phyloP scores from a whole-genome alignment of 371 early-diverging fungal genomes.

The Mortierella sp. region DNA sequence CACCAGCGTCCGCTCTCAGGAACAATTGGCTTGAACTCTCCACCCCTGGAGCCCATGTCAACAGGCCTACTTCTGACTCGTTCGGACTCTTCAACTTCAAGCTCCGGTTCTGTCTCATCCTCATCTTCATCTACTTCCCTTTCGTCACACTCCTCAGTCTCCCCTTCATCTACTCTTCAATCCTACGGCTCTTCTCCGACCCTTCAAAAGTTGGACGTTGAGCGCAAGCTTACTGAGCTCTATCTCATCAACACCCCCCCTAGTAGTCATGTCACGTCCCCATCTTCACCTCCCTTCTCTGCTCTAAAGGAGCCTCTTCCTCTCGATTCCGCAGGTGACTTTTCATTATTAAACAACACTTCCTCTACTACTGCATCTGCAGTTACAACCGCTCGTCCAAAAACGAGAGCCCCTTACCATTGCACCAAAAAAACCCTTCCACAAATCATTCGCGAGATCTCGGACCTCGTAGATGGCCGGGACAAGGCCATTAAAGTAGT shows the following conservation, averaged over 20 bases:
- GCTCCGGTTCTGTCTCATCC: slow-evolving; percentile 14
- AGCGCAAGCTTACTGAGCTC: slow-evolving; percentile 24
- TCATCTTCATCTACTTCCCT: slow-evolving; percentile 33
- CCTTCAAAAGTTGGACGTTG: slow-evolving; percentile 29
- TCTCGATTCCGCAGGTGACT: background rate
- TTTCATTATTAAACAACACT: background rate
- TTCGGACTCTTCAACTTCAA: slow-evolving; percentile 8
- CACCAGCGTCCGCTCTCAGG: slow-evolving; percentile 9
- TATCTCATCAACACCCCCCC: slow-evolving; percentile 46
- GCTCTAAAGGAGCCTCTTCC: slow-evolving; percentile 6
- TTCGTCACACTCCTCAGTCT: slow-evolving; percentile 25
- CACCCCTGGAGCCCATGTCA: slow-evolving; percentile 17
- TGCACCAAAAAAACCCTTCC: slow-evolving; percentile 29
- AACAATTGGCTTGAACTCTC: background rate
- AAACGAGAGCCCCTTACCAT: slow-evolving; percentile 22
- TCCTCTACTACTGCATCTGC: background rate
- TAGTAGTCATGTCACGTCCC: slow-evolving; percentile 49
- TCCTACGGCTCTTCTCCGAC: background rate
- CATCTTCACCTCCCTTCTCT: slow-evolving; percentile 42
- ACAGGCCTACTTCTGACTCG: slow-evolving; percentile 19
- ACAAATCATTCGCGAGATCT: slow-evolving; percentile 64
- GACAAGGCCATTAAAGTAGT: slow-evolving; percentile 87
- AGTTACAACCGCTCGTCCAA: background rate
- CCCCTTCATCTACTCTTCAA: background rate
- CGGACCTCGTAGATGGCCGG: slow-evolving; percentile 80